Conservation (phyloP, 257 asterid genomes). For the Handroanthus guayacan region DNA sequence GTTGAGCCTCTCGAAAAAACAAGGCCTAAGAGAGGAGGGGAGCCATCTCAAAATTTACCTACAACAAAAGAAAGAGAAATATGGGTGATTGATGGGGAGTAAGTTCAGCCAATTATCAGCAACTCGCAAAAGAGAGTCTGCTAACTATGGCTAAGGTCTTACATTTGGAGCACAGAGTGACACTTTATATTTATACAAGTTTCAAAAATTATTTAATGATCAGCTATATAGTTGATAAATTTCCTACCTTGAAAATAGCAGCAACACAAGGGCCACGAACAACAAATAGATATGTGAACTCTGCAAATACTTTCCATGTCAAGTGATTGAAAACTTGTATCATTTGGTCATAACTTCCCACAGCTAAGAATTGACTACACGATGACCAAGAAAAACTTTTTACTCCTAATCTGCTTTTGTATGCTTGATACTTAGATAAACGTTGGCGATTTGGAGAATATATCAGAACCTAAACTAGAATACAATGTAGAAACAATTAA, state of each 20-base stretch:
- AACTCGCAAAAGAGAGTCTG: conserved; percentile 62
- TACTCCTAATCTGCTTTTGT: conserved; percentile 95
- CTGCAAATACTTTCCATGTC: conserved; percentile 99
- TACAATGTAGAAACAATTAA: conserved; percentile 28
- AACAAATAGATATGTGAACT: conserved; percentile 78
- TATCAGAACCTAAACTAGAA: conserved; percentile 70
- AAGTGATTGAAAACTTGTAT: conserved; percentile 93
- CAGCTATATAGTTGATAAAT: conserved; percentile 26
- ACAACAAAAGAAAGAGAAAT: conserved; percentile 83
- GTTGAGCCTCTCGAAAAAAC: conserved; percentile 2
- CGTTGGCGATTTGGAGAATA: conserved; percentile 98
- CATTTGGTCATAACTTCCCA: conserved; percentile 99
- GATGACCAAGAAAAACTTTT: conserved; percentile 98
- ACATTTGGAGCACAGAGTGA: conserved; percentile 79
- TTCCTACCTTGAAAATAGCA: conserved; percentile 82
- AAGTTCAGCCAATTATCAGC: conserved; percentile 71
- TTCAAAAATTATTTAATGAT: conserved; percentile 13
- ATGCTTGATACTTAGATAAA: conserved; percentile 93
- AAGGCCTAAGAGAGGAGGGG: conserved; percentile 17
- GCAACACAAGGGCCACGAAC: conserved; percentile 96
- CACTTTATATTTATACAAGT: conserved; percentile 59
- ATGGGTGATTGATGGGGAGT: conserved; percentile 82
- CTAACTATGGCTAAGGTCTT: conserved; percentile 57
- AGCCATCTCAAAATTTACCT: conserved; percentile 44
- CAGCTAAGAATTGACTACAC: conserved; percentile 95